Base-by-base conservation (phyloP, 2,329 filamentous ascomycete genomes). In the Lizonia empirigonia region DNA sequence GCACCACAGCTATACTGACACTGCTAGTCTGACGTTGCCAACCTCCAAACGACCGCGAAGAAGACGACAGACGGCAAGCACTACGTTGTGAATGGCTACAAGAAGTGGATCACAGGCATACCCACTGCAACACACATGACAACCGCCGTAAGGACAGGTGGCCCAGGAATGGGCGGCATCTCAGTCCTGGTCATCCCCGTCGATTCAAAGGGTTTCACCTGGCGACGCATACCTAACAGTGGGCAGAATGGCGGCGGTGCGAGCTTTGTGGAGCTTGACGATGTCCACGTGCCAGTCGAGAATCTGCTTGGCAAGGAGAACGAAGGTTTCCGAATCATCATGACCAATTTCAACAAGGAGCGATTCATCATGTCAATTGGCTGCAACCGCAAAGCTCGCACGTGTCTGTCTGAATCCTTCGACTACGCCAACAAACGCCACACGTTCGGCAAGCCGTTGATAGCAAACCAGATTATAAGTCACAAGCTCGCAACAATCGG, bases 41-140 rank as follows among this genome's bases (percentile, higher is more conserved):
- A 81, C 56, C 80, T 89, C 35, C 76, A 77, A 42, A 87, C 85
- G 3, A 86, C 82, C 0, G 86, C 86, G 0, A 81, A 81, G 60
- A 90, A 91, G 77, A 90, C 87, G 0, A 75, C 85, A 1, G 88
- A 91, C 67, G 89, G 89, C 37, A 86, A 87, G 70, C 81, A 86
- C 74, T 88, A 86, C 59, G 63, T 86, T 27, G 83, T 88, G n/a
- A 86, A 85, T 49, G 85, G 85, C 0, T 79, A 80, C 41, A 88
- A 88, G 76, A 86, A 86, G 66, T 86, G 84, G 84, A 87, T 88
- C 58, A 87, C 85, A 1, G 84, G 83, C 37, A 81, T 77, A 12
- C 78, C 82, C 1, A 84, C 78, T 77, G 82, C 85, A 10, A 79
- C 84, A 39, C 84, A 84, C 64, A 81, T 82, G 67, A 85, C 84